Evolutionary conservation across 352 stramenopile species (phyloP), one percentile per base, ranked within the genome.

Genomic region (Phytophthora hybrid): DNA sequence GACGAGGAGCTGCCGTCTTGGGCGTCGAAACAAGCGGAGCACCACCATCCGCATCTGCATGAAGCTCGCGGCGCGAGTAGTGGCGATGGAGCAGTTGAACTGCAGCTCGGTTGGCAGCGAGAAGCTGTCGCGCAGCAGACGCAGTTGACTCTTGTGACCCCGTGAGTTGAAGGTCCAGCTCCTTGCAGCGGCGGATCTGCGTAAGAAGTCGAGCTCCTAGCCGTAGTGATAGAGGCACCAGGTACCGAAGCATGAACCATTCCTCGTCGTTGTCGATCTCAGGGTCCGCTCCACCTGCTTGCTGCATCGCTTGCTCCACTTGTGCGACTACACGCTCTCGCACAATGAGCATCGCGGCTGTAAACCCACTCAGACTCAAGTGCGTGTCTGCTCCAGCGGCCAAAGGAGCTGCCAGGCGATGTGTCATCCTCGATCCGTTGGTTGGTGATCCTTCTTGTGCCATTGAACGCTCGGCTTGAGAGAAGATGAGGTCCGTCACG

Each of bases 201-300:
- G 72, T 79, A 19, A 89, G 57, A 59, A 92, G 76, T 26, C 81
- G 80, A 0, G 73, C 69, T 26, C 81, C 84, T 26, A 89, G 71
- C 19, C 78, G 76, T 11, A 88, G 73, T 0, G 81, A 81, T 8
- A 92, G 70, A 5, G 82, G 84, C 14, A 89, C 66, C n/a, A 92
- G 57, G 47, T 77, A 90, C 6, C 81, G 82, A 19, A 82, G 73
- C 66, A 89, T 78, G 49, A 92, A 88, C 82, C 84, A 90, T 63
- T 88, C 84, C 41, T 89, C 82, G 63, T 88, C 84, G 64, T 90
- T 79, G 23, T 90, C 80, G 44, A 90, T 90, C 54, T 87, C 79
- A 5, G 66, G 39, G 21, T 71, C 59, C 1, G 74, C 68, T 44
- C 74, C 60, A n/a, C 69, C 58, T 9, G 57, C 54, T 59, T 74